Base-by-base conservation (phyloP, 2,329 filamentous ascomycete genomes). In the Penicillium brevicompactum region DNA sequence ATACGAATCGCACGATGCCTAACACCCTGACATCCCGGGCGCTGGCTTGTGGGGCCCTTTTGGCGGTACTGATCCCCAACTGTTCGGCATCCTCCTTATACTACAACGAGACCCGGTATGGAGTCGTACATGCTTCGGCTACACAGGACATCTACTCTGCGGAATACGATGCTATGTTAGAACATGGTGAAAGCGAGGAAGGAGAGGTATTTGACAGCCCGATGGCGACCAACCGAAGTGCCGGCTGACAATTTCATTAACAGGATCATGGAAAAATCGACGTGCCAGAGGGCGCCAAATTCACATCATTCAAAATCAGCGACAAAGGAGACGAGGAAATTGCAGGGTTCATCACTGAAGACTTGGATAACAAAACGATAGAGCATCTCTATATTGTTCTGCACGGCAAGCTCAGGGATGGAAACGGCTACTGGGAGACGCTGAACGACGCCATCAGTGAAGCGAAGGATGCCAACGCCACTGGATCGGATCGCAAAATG, bases 351-450 rank as follows among this genome's bases (percentile, higher is more conserved):
- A 59, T 59, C 21, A 44, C 56, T 13, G 38, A 56, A 24, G 56
- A 56, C 16, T 18, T 56, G 21, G 46, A 59, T 13, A n/a, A 42
- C 5, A 24, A 42, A 7, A 24, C 21, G 10, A 46, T 59, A 14
- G 49, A 59, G 47, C 56, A 59, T 46, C 50, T 57, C 13, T 59
- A 47, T 18, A 59, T 59, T 46, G 54, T 59, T 37, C 44, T 59
- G 13, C 57, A 59, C 14, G 57, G 57, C 16, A 57, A 24, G 14
- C 45, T 59, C 16, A 47, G 57, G n/a, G 44, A 59, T 48, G 57
- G 57, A 45, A 59, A 59, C 38, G 16, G 8, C 21, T 59, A 59
- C 54, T 59, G 57, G 57, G 49, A 57, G 51, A 52, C 31, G n/a
- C 11, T 59, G 27, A 24, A 57, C 42, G 27, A 52, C 7, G 27